phyloP scores from a whole-genome alignment of 176 grass and related monocot species.

The Thinopyrum elongatum region DNA sequence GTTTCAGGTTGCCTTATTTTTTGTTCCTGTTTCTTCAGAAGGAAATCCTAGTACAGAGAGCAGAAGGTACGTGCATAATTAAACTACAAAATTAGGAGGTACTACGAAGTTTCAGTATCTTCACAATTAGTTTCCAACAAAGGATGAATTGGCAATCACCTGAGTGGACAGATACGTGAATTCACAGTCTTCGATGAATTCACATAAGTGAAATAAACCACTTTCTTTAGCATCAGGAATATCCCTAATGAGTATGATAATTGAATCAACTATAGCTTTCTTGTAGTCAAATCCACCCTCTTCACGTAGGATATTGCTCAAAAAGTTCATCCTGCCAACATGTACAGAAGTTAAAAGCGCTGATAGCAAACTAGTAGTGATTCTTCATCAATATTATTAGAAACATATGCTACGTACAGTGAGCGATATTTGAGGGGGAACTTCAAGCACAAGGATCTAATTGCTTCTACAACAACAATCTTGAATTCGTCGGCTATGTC shows the following conservation, averaged over 20 bases:
- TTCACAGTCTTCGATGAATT: slow-evolving; percentile 99
- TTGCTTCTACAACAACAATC: slow-evolving; percentile 97
- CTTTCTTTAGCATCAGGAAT: slow-evolving; percentile 99
- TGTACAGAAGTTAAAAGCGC: slow-evolving; percentile 16
- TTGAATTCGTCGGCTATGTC: slow-evolving; percentile 99
- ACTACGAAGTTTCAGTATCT: not conserved
- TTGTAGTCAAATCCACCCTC: slow-evolving; percentile 99
- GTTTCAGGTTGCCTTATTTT: not conserved
- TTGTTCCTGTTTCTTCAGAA: not conserved
- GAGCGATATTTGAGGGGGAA: slow-evolving; percentile 98
- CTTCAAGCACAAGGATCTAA: slow-evolving; percentile 95
- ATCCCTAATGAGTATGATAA: slow-evolving; percentile 95
- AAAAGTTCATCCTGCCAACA: slow-evolving; percentile 92
- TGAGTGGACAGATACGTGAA: slow-evolving; percentile 98
- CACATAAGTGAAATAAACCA: slow-evolving; percentile 96
- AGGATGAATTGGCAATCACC: slow-evolving; percentile 41
- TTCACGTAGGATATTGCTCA: slow-evolving; percentile 98
- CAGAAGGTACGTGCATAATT: not conserved
- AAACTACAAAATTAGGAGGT: not conserved
- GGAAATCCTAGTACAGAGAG: not conserved
- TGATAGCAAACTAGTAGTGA: not conserved
- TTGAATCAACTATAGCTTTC: slow-evolving; percentile 98
- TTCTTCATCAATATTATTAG: slow-evolving; percentile 19
- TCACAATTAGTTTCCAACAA: slow-evolving; percentile 9
- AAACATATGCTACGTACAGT: slow-evolving; percentile 55